Evolutionary conservation across 2,329 filamentous ascomycete genomes (phyloP).

Genomic region (Cladobotryum mycophilum): DNA sequence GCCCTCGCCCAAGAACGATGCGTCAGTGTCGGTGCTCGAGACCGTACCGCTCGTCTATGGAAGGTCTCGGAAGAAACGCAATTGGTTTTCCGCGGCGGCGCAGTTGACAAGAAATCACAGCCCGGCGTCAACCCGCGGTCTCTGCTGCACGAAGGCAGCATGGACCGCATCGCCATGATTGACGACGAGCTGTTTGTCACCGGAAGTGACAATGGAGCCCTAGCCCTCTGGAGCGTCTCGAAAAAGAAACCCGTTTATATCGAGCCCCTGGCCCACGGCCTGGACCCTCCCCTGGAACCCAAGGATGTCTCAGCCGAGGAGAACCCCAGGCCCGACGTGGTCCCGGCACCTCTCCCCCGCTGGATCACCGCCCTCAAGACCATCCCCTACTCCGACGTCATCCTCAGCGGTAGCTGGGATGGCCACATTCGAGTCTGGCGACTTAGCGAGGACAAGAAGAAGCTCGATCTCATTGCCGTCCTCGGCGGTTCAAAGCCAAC

Average conservation of each 20-base stretch:
- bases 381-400: conserved; percentile 82
- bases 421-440: conserved; percentile 81
- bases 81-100: conserved; percentile 86
- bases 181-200: conserved; percentile 88
- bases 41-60: conserved; percentile 89
- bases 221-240: conserved; percentile 80
- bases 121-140: conserved; percentile 43
- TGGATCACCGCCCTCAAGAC: conserved; percentile 87
- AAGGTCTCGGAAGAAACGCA: conserved; percentile 95
- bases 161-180: conserved; percentile 87
- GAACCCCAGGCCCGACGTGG: conserved; percentile 52
- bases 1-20: conserved; percentile 82
- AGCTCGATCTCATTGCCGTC: conserved; percentile 65
- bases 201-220: conserved; percentile 81
- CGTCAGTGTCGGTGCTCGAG: conserved; percentile 81
- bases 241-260: conserved; percentile 93
- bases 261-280: conserved; percentile 73
- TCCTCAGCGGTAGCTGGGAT: conserved; percentile 89
- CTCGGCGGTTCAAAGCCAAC: conserved; percentile 39
- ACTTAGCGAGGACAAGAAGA: conserved; percentile 74
- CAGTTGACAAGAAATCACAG: conserved; percentile 47
- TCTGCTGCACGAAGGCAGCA: conserved; percentile 69
- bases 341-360: conserved; percentile 63
- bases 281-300: conserved; percentile 64
- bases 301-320: conserved; percentile 68